Evolutionary conservation across 2,329 filamentous ascomycete genomes (phyloP).

Genomic region (Podosphaera fusca): DNA sequence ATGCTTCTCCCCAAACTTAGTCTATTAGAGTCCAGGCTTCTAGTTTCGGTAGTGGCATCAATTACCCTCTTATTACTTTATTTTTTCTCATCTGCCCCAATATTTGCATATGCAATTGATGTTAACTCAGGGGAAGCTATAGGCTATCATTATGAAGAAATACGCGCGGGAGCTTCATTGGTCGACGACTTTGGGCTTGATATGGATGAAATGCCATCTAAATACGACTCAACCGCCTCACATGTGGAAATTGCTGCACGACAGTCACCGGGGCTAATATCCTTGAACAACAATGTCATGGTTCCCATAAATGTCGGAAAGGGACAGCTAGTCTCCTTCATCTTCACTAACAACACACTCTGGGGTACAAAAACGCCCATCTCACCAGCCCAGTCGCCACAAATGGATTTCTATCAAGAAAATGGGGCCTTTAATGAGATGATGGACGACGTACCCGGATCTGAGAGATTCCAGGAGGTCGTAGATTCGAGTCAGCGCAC

Average conservation of each 20-base stretch:
- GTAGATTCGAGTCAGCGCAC: conserved; percentile 6
- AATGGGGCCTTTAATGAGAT: conserved; percentile 6
- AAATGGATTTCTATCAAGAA: conserved; percentile 6
- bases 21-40: conserved; percentile 48
- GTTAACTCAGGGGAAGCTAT: conserved; percentile 20
- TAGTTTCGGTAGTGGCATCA: conserved; percentile 39
- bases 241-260: conserved; percentile 40
- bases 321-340: conserved; percentile 39
- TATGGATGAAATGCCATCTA: conserved; percentile 22
- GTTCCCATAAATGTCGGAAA: conserved; percentile 33
- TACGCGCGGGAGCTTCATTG: conserved; percentile 14
- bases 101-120: conserved; percentile 40
- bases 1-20: conserved; percentile 27
- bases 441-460: conserved; percentile 3
- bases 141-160: conserved; percentile 24
- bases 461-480: conserved; percentile 2
- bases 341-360: conserved; percentile 34
- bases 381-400: conserved; percentile 17
- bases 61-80: conserved; percentile 36
- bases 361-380: conserved; percentile 20
- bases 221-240: conserved; percentile 36
- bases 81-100: conserved; percentile 32
- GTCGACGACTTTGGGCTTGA: conserved; percentile 16
- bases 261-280: conserved; percentile 23
- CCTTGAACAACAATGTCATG: conserved; percentile 42